Evolutionary conservation across 2,329 filamentous ascomycete genomes (phyloP), one percentile per base, ranked within the genome.

Genomic region (Chaetomiaceae sp.): DNA sequence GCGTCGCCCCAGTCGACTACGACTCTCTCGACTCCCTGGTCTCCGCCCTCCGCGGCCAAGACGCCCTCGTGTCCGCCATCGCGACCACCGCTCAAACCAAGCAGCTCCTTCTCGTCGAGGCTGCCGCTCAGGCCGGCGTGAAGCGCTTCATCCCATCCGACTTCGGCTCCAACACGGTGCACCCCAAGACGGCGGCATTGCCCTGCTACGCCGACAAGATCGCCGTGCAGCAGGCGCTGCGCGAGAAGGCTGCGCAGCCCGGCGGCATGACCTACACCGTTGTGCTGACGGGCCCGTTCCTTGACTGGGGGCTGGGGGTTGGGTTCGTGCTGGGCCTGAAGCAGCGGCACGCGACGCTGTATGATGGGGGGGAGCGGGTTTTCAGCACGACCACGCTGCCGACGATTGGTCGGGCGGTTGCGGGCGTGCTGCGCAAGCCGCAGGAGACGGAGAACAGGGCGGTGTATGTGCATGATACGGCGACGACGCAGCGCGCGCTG

Each of bases 111-210:
- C 62, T 79, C 45, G 69, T 78, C 27, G 72, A 80, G 46, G 78
- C 77, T 3, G 70, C 76, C n/a, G 66, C 75, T 33, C 65, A 68
- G 3, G 75, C 74, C 2, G 72, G 74, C n/a, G 75, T 81, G 3
- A 69, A 75, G 55, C 68, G 74, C 8, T 78, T 79, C 62, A 66
- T 81, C 24, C 76, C 77, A 4, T 71, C 70, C 14, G 77, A 81
- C 50, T 81, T 72, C 58, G 60, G 59, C 9, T 49, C 56, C 24
- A 51, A 61, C 48, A 60, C 55, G 14, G 47, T 51, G 9, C 48
- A 52, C 26, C 42, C 53, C 14, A 51, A 51, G 9, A 51, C 41
- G 4, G 37, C 53, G 9, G 53, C 51, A 18, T 52, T 62, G 12
- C 58, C 51, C 17, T 32, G 56, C 14, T 35, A 56, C 15, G 43